These are phyloP conservation scores for Ampelomyces quisqualis DNA, from an alignment of 2,329 filamentous ascomycete genomes.

Conservation along the genomic window DNA sequence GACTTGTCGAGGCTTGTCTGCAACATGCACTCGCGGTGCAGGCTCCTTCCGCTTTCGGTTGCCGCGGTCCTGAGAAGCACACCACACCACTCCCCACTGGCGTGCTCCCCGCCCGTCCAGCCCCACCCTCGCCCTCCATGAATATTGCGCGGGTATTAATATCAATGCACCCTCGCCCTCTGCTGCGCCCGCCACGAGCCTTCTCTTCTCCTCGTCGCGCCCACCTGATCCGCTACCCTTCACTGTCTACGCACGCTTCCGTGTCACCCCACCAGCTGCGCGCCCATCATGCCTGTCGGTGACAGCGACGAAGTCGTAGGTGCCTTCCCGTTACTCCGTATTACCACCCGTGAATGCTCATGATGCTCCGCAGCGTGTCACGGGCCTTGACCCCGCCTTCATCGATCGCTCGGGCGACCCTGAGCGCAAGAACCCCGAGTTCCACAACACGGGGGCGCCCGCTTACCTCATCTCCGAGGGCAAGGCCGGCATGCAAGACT, in stretches of 20 bases:
- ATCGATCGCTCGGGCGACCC: slow-evolving; percentile 40
- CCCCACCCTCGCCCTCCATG: slow-evolving; percentile 2
- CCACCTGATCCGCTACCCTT: slow-evolving; percentile 2
- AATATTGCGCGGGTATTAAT: slow-evolving; percentile 9
- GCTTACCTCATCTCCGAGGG: slow-evolving; percentile 37
- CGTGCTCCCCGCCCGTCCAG: slow-evolving; percentile 14
- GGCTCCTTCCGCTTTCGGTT: slow-evolving; percentile 18
- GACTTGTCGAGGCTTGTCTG: slow-evolving; percentile 21
- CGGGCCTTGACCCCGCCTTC: slow-evolving; percentile 38
- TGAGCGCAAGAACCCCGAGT: slow-evolving; percentile 33
- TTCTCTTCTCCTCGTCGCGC: slow-evolving; percentile 19
- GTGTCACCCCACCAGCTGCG: slow-evolving; percentile 3
- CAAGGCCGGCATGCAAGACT: slow-evolving; percentile 41
- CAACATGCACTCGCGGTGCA: slow-evolving; percentile 12
- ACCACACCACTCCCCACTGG: slow-evolving; percentile 11
- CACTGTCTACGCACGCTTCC: no score
- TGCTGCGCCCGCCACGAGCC: slow-evolving; percentile 6
- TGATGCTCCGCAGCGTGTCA: slow-evolving; percentile 21
- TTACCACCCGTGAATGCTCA: no score
- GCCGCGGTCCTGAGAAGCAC: slow-evolving; percentile 11
- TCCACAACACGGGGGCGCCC: slow-evolving; percentile 26
- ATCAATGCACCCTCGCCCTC: slow-evolving; percentile 5
- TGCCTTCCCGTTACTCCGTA: neutral
- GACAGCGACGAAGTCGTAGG: slow-evolving; percentile 31
- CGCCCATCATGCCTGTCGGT: slow-evolving; percentile 31